Evolutionary conservation across 345 rosid species (phyloP).

Genomic region (Turritis glabra): DNA sequence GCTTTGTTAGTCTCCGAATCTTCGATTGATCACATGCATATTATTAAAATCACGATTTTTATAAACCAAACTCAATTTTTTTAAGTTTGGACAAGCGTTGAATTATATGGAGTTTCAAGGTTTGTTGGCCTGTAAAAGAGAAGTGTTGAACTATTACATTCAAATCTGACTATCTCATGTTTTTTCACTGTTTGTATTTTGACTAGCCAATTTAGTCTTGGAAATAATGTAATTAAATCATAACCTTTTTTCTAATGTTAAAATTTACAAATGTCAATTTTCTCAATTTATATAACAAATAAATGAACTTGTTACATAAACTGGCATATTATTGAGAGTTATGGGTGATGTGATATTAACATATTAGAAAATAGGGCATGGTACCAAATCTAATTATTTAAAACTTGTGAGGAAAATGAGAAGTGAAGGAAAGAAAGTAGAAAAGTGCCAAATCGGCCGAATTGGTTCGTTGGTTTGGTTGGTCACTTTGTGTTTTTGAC

Average conservation of each 20-base stretch:
- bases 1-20: conserved; percentile 9
- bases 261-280: neutral
- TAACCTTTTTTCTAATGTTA: neutral
- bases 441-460: conserved; percentile 26
- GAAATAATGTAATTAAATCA: neutral
- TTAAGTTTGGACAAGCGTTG: neutral
- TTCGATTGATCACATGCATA: conserved; percentile 26
- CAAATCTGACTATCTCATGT: neutral
- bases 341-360: neutral
- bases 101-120: conserved; percentile 23
- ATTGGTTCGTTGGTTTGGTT: conserved; percentile 32
- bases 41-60: conserved; percentile 1
- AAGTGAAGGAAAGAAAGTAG: conserved; percentile 21
- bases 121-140: conserved; percentile 32
- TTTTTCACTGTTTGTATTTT: conserved; percentile 16
- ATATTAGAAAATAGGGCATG: conserved; percentile 4
- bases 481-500: conserved; percentile 26
- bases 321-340: neutral
- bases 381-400: neutral
- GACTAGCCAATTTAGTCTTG: conserved; percentile 15
- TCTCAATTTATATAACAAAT: conserved; percentile 8
- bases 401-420: conserved; percentile 17
- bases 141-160: conserved; percentile 10
- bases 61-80: neutral
- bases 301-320: neutral